Evolutionary conservation across 192 early-diverging fungal genomes (phyloP).

Genomic region (Martensiomyces pterosporus): DNA sequence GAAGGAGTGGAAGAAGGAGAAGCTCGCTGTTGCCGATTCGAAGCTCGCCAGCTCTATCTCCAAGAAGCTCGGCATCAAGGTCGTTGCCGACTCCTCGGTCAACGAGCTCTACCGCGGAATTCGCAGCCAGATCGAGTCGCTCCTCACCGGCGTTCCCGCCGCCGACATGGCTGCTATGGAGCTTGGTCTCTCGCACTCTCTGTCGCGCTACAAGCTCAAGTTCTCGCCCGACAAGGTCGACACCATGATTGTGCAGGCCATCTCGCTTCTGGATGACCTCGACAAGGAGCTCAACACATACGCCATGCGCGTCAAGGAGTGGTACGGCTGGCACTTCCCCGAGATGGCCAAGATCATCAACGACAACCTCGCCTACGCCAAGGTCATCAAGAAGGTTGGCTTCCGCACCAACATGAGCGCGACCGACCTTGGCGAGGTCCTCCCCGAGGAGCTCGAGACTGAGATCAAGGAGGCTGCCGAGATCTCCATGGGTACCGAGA

Average conservation of each 20-base stretch:
- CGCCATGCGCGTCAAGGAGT: slow-evolving; percentile 96
- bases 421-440: slow-evolving; percentile 74
- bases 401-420: slow-evolving; percentile 78
- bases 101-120: slow-evolving; percentile 96
- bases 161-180: slow-evolving; percentile 93
- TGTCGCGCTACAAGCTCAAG: slow-evolving; percentile 99
- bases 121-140: slow-evolving; percentile 84
- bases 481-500: slow-evolving; percentile 98
- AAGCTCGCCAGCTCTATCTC: slow-evolving; percentile 85
- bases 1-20: slow-evolving; percentile 89
- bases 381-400: slow-evolving; percentile 84
- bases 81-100: slow-evolving; percentile 76
- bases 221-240: slow-evolving; percentile 99
- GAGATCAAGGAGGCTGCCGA: slow-evolving; percentile 97
- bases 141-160: slow-evolving; percentile 83
- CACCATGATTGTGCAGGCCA: slow-evolving; percentile 99
- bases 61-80: slow-evolving; percentile 83
- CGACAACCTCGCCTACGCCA: slow-evolving; percentile 93
- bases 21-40: slow-evolving; percentile 84
- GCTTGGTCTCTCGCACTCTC: slow-evolving; percentile 97
- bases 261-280: slow-evolving; percentile 93
- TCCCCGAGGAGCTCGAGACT: slow-evolving; percentile 88
- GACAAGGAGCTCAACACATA: slow-evolving; percentile 99
- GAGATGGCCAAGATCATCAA: slow-evolving; percentile 95
- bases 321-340: slow-evolving; percentile 99